Conservation (phyloP, 2,329 filamentous ascomycete species). For the Xylariomycetidae sp. region DNA sequence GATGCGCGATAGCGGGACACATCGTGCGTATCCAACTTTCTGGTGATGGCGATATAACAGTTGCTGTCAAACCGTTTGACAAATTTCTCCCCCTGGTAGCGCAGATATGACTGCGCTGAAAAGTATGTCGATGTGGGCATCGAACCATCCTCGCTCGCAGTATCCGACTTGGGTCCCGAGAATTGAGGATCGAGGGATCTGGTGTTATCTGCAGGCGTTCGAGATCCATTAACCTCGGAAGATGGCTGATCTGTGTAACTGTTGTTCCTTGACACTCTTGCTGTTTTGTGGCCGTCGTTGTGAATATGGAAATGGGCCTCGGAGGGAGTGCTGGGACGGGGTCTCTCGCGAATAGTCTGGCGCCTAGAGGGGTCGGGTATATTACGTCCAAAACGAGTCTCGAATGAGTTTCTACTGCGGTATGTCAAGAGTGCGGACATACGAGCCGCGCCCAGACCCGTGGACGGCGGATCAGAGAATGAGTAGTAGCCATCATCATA, state of each 20-base stretch:
- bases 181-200: constrained; percentile 60
- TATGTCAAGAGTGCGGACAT: constrained; percentile 97
- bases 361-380: constrained; percentile 78
- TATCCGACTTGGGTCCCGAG: constrained; percentile 54
- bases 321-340: constrained; percentile 56
- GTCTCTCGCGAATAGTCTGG: constrained; percentile 73
- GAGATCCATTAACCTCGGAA: constrained; percentile 14
- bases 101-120: constrained; percentile 93
- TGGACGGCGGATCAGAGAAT: constrained; percentile 79
- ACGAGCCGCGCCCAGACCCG: constrained; percentile 86
- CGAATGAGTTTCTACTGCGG: constrained; percentile 93
- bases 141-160: constrained; percentile 46
- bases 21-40: constrained; percentile 96
- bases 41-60: constrained; percentile 97
- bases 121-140: constrained; percentile 77
- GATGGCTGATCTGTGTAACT: constrained; percentile 29
- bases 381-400: constrained; percentile 90
- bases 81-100: constrained; percentile 95
- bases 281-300: constrained; percentile 72
- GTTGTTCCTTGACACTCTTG: constrained; percentile 46
- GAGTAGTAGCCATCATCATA: constrained; percentile 96
- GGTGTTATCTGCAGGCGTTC: constrained; percentile 16
- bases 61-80: constrained; percentile 97
- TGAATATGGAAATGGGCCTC: constrained; percentile 77
- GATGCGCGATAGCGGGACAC: constrained; percentile 73